phyloP scores from a whole-genome alignment of 768 basidiomycete genomes.

The Amanita subjunquillea region DNA sequence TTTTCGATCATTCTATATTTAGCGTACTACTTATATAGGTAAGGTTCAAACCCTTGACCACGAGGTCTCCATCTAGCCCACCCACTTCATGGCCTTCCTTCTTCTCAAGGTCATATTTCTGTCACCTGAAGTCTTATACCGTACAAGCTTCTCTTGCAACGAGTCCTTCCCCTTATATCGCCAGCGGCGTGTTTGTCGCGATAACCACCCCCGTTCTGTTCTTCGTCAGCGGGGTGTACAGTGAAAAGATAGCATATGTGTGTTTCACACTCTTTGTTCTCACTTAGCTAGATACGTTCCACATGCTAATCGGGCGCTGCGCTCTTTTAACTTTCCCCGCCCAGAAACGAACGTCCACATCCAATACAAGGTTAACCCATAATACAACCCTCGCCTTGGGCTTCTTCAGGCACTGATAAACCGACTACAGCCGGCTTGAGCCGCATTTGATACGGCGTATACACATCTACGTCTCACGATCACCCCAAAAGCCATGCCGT shows the following conservation, averaged over 20 bases:
- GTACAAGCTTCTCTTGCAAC: conserved; percentile 40
- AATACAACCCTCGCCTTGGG: conserved; percentile 11
- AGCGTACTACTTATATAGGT: no score
- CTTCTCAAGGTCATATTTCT: conserved; percentile 70
- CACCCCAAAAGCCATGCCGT: no score
- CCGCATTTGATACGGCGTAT: no score
- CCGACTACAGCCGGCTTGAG: no score
- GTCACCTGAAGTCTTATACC: conserved; percentile 52
- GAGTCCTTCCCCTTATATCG: conserved; percentile 61
- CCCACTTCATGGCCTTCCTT: conserved; percentile 36
- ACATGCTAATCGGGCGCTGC: conserved; percentile 85
- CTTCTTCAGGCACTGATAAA: no score
- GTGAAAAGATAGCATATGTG: conserved; percentile 93
- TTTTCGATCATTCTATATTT: no score
- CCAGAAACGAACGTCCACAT: conserved; percentile 15
- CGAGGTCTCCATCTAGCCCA: no score
- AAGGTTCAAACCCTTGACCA: no score
- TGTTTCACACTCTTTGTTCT: conserved; percentile 3
- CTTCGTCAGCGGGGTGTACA: conserved; percentile 94
- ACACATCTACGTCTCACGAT: no score
- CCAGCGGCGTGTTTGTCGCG: conserved; percentile 76
- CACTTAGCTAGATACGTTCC: conserved; percentile 76
- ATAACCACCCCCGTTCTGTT: conserved; percentile 88
- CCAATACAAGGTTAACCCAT: conserved; percentile 17
- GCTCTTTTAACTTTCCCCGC: conserved; percentile 73